Percentiles rank a stretch among this genome's conserved stretches.
Conservation (phyloP, 2,329 filamentous ascomycete species). For the Xylariaceae sp. region DNA sequence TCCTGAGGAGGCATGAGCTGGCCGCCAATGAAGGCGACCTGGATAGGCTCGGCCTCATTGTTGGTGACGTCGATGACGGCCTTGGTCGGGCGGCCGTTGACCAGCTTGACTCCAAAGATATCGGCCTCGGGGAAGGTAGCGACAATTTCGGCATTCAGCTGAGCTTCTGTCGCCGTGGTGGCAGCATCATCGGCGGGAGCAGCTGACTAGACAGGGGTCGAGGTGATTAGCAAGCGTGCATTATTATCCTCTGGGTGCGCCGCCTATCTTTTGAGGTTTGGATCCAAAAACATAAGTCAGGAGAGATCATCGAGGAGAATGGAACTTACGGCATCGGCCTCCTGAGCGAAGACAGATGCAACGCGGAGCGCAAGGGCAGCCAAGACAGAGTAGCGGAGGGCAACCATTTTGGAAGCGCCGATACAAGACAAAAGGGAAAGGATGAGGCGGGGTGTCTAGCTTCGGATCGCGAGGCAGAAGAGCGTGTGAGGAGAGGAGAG, state of each 20-base stretch:
- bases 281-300: background rate
- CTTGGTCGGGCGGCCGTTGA: conserved; percentile 85
- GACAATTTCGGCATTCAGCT: conserved; percentile 59
- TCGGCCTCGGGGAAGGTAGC: conserved; percentile 64
- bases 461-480: conserved; percentile 7
- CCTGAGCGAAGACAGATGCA: conserved; percentile 30
- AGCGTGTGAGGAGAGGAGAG: conserved; percentile 11
- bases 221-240: conserved; percentile 3
- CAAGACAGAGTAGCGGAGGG: conserved; percentile 31
- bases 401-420: conserved; percentile 26
- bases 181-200: conserved; percentile 24
- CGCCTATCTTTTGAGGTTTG: background rate
- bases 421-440: conserved; percentile 8
- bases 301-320: background rate
- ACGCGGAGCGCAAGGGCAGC: conserved; percentile 30
- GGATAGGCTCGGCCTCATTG: conserved; percentile 70
- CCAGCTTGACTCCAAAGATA: conserved; percentile 89
- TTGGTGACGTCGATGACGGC: conserved; percentile 80
- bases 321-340: conserved; percentile 25
- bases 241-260: no score
- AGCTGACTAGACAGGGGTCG: conserved; percentile 6
- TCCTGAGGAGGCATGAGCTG: conserved; percentile 56
- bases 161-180: conserved; percentile 29
- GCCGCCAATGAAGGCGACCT: conserved; percentile 71
- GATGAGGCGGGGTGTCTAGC: conserved; percentile 3